Base-by-base conservation (phyloP, 371 early-diverging fungal species). In the Entomophthora muscae region DNA sequence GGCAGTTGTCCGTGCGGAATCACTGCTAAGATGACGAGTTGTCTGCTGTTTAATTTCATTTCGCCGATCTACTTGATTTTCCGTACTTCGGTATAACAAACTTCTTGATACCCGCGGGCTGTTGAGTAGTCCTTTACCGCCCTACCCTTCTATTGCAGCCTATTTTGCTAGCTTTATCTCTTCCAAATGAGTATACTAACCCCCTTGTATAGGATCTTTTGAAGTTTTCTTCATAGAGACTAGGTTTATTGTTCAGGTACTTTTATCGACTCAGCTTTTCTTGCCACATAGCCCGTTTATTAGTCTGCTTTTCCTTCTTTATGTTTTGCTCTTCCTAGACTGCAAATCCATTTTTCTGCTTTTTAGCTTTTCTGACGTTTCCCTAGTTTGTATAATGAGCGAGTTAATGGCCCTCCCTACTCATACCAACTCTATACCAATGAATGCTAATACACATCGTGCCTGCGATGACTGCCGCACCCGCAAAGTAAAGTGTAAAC, bases 401-500 rank as follows among this genome's bases (percentile, higher is more conserved):
- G 42, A 42, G 42, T 17, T 42, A 42, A 42, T 42, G 5, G 42
- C 42, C 42, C 42, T 42, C 42, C 42, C 42, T 42, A 42, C 10
- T 42, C 42, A 42, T 5, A 42, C 5, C 17, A 42, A 17, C 42
- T 42, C 42, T 10, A 5, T 17, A 10, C 10, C 42, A 10, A 42
- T 42, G 42, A 42, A 42, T 55, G 10, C 55, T 5, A 27, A 55
- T 26, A 61, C 61, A 23, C 42, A 33, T 33, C 53, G 63, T 12
- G 63, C 63, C 23, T 63, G 63, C 29, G 63, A 63, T 32, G 54
- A 63, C 3, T 63, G 63, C 31, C 52, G 63, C 5, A 52, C 32
- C 21, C 63, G 63, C 13, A 63, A 54, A 55, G 32, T 63, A 12
- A 63, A 32, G 24, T 63, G 63, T 29, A 54, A 63, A 10, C n/a